A percentile compares a stretch with the other conserved stretches of the same genome.
phyloP scores from a whole-genome alignment of 352 stramenopile species.

The Aphanomyces euteiches region DNA sequence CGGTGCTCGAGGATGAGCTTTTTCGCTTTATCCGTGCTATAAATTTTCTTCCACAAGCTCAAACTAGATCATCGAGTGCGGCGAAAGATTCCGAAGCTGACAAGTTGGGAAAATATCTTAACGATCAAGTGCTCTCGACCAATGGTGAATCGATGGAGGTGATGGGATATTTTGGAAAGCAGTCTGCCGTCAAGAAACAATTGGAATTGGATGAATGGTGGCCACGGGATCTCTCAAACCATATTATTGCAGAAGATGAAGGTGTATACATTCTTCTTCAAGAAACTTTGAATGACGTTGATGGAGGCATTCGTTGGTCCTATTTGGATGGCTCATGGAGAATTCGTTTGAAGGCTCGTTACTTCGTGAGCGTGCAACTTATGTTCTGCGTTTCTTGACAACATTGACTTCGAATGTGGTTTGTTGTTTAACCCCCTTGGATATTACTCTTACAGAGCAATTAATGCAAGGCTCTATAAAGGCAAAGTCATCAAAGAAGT shows the following conservation, averaged over 20 bases:
- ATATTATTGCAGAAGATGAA: conserved; percentile 42
- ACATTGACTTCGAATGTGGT: conserved; percentile 48
- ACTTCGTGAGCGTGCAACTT: conserved; percentile 60
- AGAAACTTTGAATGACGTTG: neutral
- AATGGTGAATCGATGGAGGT: conserved; percentile 31
- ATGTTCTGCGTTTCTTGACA: conserved; percentile 63
- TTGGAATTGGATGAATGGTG: conserved; percentile 42
- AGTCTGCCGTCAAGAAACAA: conserved; percentile 46
- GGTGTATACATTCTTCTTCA: conserved; percentile 50
- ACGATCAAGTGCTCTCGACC: neutral
- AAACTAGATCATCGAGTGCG: neutral
- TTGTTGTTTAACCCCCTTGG: conserved; percentile 34
- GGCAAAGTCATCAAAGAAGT: conserved; percentile 28
- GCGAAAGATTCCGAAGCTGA: neutral
- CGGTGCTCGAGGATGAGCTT: conserved; percentile 65
- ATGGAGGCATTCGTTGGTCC: conserved; percentile 34
- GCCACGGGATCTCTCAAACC: conserved; percentile 43
- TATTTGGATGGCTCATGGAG: conserved; percentile 68
- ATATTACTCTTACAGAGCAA: too few relatives aligned
- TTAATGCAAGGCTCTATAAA: too few relatives aligned
- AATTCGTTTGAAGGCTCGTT: conserved; percentile 40
- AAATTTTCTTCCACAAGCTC: conserved; percentile 24
- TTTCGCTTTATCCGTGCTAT: conserved; percentile 51
- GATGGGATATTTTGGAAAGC: conserved; percentile 56
- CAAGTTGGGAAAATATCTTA: conserved; percentile 34